phyloP scores from a whole-genome alignment of 1,139 yeast genomes.

The Pneumocystis sp. region DNA sequence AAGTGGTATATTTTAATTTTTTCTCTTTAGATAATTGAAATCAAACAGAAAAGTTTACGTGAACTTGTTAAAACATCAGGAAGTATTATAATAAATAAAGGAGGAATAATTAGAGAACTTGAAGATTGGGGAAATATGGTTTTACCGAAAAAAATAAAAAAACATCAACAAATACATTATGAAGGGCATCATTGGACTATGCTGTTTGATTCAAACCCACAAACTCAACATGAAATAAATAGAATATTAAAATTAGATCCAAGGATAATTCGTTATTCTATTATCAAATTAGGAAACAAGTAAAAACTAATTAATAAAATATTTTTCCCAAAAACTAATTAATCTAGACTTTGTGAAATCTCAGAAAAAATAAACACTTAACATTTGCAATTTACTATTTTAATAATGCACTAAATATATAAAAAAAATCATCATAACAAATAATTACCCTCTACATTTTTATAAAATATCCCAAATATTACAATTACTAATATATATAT shows the following conservation, averaged over 20 bases:
- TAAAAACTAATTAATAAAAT: constrained; percentile 3
- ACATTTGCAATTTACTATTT: neutral
- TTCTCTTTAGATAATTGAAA: neutral
- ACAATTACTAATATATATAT: neutral
- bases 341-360: neutral
- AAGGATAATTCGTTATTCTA: constrained; percentile 65
- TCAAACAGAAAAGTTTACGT: constrained; percentile 13
- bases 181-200: constrained; percentile 79
- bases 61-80: constrained; percentile 71
- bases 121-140: constrained; percentile 65
- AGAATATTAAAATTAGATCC: constrained; percentile 78
- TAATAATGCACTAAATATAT: neutral
- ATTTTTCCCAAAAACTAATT: neutral
- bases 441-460: neutral
- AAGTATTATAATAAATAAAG: constrained; percentile 63
- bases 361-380: neutral
- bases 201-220: constrained; percentile 72
- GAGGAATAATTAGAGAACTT: constrained; percentile 80
- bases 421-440: neutral
- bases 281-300: constrained; percentile 48
- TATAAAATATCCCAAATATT: constrained; percentile 3
- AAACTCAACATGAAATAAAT: constrained; percentile 71
- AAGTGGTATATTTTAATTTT: constrained; percentile 9
- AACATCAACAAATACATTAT: constrained; percentile 78
- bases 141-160: constrained; percentile 66